Base-by-base conservation (phyloP, 1,139 yeast genomes). In the Yamadazyma conglobata region DNA sequence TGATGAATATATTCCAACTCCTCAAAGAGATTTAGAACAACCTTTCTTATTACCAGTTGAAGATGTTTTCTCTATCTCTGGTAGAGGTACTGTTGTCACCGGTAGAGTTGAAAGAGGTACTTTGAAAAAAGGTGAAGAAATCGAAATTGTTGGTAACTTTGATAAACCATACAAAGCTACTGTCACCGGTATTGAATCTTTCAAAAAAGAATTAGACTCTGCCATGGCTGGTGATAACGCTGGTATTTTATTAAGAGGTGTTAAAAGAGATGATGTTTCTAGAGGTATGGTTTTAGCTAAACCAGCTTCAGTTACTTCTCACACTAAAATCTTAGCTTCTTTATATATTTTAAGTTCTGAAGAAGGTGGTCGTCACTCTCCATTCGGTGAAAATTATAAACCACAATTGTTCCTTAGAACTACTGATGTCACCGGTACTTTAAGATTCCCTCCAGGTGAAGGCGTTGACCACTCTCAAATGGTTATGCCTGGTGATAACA, bases 221-320 rank as follows among this genome's bases (percentile, higher is more conserved):
- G 97, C 97, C 48, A 84, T 83, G 79, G 97, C 96, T 54, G 98
- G 98, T 74, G 98, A 91, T 73, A 91, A 93, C 67, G 95, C 96
- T 62, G 98, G 98, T 70, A 79, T 91, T 52, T 73, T 91, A 63
- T 77, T 91, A 62, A 88, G 98, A 77, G 98, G 98, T 77, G 79
- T 89, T 60, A 89, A 88, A 79, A 88, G 97, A 73, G 98, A 91
- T 58, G 95, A 91, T 58, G 74, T 91, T 51, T 76, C 77, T 67
- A 87, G 98, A 73, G 98, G 98, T 71, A 91, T 91, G 97, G 95
- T 91, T 50, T 72, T 89, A 56, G 83, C 95, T 55, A 88, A 88
- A 73, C 91, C 96, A 51, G 89, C 87, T 47, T 71, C 95, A 46
- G 86, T 89, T 53, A 79, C 86, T 65, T 85, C 98, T 40, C 95